phyloP scores from a whole-genome alignment of 2,329 filamentous ascomycete genomes.

The Fusarium liriodendri region DNA sequence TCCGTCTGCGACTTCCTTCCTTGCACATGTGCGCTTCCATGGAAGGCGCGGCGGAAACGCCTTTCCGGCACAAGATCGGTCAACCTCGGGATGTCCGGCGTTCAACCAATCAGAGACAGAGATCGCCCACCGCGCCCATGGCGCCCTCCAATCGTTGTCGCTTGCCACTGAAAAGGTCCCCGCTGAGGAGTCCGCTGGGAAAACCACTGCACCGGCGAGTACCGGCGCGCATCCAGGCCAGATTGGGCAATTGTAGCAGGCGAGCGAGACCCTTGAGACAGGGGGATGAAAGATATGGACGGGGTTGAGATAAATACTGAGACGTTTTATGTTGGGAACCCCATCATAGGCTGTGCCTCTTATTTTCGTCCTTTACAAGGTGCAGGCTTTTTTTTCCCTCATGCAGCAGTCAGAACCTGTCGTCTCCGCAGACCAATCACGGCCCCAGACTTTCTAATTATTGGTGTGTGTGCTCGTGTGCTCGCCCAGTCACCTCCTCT shows the following conservation, averaged over 20 bases:
- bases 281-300: neutral
- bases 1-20: conserved; percentile 28
- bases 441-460: conserved; percentile 43
- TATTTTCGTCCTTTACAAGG: neutral
- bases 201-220: conserved; percentile 25
- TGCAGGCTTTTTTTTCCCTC: neutral
- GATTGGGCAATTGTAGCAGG: neutral
- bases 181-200: conserved; percentile 18
- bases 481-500: neutral
- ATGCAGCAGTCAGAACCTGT: conserved; percentile 12
- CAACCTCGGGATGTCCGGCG: conserved; percentile 38
- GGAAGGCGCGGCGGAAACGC: neutral
- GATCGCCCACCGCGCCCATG: neutral
- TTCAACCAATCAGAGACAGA: conserved; percentile 7
- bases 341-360: neutral
- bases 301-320: neutral
- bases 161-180: conserved; percentile 9
- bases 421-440: conserved; percentile 41
- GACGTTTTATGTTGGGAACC: neutral
- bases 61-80: conserved; percentile 32
- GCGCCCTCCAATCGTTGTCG: conserved; percentile 24
- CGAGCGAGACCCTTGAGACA: neutral
- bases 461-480: conserved; percentile 14
- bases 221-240: conserved; percentile 6
- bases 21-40: conserved; percentile 15